These are phyloP conservation scores for Friedmanniomyces simplex DNA, from an alignment of 495 filamentous ascomycete genomes.

Conservation along the genomic window DNA sequence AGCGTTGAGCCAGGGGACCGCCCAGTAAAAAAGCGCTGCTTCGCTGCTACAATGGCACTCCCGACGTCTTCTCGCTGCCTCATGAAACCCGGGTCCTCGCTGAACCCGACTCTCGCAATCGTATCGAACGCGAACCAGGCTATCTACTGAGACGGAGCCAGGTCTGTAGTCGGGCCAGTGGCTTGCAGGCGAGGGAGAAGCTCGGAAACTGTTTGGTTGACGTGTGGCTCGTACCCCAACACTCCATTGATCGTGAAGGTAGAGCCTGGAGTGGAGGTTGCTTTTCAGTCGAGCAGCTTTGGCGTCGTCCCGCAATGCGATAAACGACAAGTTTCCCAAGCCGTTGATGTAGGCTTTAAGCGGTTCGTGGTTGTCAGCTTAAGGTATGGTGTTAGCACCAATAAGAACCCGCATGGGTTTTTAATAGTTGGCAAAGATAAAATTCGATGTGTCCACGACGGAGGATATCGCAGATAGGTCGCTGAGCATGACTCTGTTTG, in stretches of 20 bases:
- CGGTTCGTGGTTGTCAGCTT: background rate
- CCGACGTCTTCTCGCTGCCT: background rate
- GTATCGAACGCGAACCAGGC: background rate
- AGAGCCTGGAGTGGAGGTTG: background rate
- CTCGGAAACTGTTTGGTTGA: background rate
- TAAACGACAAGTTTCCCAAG: background rate
- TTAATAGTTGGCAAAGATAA: background rate
- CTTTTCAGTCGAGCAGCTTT: background rate
- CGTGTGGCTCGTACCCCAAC: background rate
- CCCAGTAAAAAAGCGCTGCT: background rate
- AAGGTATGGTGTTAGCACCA: background rate
- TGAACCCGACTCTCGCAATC: background rate
- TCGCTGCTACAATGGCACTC: background rate
- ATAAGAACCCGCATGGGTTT: too few species aligned
- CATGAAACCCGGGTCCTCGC: background rate
- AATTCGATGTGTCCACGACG: background rate
- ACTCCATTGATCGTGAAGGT: background rate
- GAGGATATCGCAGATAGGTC: background rate
- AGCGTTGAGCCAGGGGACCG: background rate
- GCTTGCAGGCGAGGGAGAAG: background rate
- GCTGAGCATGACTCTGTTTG: background rate
- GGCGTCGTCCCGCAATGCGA: background rate
- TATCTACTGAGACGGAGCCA: background rate
- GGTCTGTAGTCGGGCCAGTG: background rate
- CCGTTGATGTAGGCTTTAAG: background rate